These are phyloP conservation scores for Penicillium bovifimosum DNA, from an alignment of 495 filamentous ascomycete species.

Conservation along the genomic window DNA sequence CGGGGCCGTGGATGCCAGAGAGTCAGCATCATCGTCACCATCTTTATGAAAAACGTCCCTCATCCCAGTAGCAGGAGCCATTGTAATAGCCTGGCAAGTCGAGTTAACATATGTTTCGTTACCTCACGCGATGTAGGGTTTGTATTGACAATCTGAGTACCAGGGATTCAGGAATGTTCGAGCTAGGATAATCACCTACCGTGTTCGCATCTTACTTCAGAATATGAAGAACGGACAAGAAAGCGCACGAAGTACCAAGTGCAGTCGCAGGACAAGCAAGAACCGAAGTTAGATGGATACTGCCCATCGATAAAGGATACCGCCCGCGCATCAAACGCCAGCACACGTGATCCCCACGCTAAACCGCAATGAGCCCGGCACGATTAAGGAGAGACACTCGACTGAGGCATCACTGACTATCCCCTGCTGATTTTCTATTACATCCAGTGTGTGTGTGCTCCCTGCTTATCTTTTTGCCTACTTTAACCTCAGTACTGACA, in stretches of 20 bases:
- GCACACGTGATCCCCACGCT: slow-evolving; percentile 27
- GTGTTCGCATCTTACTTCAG: not conserved
- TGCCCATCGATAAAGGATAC: not conserved
- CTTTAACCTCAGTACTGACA: not conserved
- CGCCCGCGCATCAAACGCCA: slow-evolving; percentile 11
- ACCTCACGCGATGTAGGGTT: not conserved
- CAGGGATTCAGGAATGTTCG: too few relatives aligned
- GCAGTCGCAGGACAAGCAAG: not conserved
- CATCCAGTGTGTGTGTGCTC: slow-evolving; percentile 18
- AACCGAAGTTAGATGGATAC: not conserved
- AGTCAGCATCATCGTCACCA: slow-evolving; percentile 45
- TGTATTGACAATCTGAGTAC: not conserved
- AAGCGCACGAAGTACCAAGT: not conserved
- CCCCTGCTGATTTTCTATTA: slow-evolving; percentile 27
- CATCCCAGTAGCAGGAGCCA: slow-evolving; percentile 12
- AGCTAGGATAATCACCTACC: not conserved
- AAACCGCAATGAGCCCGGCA: slow-evolving; percentile 14
- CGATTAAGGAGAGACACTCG: slow-evolving; percentile 21
- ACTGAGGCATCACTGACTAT: slow-evolving; percentile 27
- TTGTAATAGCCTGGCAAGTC: not conserved
- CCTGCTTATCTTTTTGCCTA: slow-evolving; percentile 9
- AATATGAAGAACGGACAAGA: not conserved
- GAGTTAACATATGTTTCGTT: not conserved
- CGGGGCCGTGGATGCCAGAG: slow-evolving; percentile 52
- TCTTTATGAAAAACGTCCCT: slow-evolving; percentile 29